Evolutionary conservation across 805 yeast genomes (phyloP).

Genomic region (Saccharomycopsis sp.): DNA sequence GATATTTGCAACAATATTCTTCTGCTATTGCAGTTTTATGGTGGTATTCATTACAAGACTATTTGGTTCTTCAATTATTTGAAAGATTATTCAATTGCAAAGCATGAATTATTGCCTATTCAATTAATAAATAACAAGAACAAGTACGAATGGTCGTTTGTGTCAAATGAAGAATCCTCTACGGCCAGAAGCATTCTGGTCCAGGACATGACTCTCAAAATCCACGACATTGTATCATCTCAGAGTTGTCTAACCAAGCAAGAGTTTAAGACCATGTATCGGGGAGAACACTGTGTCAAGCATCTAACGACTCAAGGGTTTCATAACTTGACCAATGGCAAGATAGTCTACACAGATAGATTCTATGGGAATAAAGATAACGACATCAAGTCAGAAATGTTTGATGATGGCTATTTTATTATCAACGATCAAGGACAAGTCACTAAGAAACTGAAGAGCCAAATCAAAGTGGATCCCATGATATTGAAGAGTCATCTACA

Average conservation of each 20-base stretch:
- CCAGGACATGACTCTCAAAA: not conserved
- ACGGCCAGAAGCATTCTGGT: not conserved
- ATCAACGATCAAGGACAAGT: not conserved
- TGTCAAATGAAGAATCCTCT: not conserved
- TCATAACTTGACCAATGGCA: not conserved
- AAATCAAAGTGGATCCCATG: not conserved
- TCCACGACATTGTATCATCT: not conserved
- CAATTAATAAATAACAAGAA: not conserved
- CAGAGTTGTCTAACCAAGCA: not conserved
- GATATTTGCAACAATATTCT: slow-evolving; percentile 34
- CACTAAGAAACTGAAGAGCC: slow-evolving; percentile 6
- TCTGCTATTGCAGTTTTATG: slow-evolving; percentile 38
- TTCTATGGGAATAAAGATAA: not conserved
- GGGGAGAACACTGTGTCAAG: not conserved
- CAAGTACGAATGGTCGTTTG: not conserved
- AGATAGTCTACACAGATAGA: not conserved
- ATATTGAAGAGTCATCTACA: slow-evolving; percentile 1
- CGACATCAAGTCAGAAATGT: not conserved
- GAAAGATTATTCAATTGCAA: slow-evolving; percentile 26
- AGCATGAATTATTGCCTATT: not conserved
- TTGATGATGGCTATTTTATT: not conserved
- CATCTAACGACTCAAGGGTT: not conserved
- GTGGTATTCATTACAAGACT: slow-evolving; percentile 37
- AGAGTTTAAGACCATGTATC: not conserved
- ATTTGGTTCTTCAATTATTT: slow-evolving; percentile 39